These are phyloP conservation scores for Alternaria triticina DNA, from an alignment of 2,329 filamentous ascomycete genomes.

Conservation along the genomic window DNA sequence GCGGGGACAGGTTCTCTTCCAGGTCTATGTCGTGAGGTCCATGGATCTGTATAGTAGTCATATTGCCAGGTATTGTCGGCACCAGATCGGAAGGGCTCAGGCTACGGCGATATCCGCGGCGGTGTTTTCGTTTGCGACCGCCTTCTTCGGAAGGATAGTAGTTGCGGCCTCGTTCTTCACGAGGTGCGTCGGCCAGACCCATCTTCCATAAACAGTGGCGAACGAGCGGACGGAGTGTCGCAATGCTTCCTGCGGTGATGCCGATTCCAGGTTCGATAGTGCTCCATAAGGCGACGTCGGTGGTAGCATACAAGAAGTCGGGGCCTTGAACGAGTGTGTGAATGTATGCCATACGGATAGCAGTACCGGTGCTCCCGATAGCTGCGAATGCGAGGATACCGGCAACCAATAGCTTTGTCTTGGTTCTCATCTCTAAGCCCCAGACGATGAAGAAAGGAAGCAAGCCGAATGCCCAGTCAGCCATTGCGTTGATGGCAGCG, in stretches of 20 bases:
- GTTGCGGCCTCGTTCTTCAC: slow-evolving; percentile 9
- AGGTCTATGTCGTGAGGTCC: slow-evolving; percentile 4
- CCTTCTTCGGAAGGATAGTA: slow-evolving; percentile 12
- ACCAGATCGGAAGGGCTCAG: slow-evolving; percentile 25
- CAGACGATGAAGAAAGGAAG: slow-evolving; percentile 59
- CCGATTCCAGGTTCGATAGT: slow-evolving; percentile 45
- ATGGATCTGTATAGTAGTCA: slow-evolving; percentile 19
- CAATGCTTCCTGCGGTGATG: slow-evolving; percentile 56
- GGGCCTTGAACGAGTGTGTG: slow-evolving; percentile 47
- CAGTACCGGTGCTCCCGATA: slow-evolving; percentile 59
- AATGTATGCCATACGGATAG: slow-evolving; percentile 55
- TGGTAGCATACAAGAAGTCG: slow-evolving; percentile 51
- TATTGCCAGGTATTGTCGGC: slow-evolving; percentile 12
- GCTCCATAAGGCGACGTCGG: slow-evolving; percentile 51
- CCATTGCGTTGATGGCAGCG: slow-evolving; percentile 35
- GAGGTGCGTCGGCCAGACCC: slow-evolving; percentile 25
- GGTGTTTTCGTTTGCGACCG: slow-evolving; percentile 17
- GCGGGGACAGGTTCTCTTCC: neutral
- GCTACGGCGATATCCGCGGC: slow-evolving; percentile 28
- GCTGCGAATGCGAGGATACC: slow-evolving; percentile 59
- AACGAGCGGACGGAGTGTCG: slow-evolving; percentile 58
- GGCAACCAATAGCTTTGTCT: slow-evolving; percentile 60
- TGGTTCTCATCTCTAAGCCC: slow-evolving; percentile 61
- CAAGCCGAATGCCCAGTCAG: slow-evolving; percentile 44
- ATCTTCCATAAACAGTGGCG: slow-evolving; percentile 34